A percentile compares a stretch with the other conserved stretches of the same genome.
These are phyloP conservation scores for Penicillium pulvis DNA, from an alignment of 495 filamentous ascomycete genomes.

Conservation along the genomic window DNA sequence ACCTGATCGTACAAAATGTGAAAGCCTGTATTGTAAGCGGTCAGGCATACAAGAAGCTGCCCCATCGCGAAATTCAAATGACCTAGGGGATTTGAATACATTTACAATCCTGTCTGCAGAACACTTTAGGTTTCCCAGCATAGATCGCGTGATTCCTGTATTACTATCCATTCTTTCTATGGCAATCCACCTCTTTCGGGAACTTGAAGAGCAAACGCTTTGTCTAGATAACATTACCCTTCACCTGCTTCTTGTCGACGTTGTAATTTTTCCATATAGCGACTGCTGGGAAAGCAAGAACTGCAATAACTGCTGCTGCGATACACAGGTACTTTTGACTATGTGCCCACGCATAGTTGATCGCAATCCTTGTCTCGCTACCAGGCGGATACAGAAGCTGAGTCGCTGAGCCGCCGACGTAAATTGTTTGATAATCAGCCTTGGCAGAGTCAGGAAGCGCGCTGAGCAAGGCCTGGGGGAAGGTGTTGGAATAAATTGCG, in stretches of 20 bases:
- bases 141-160: too few species aligned
- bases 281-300: conserved; percentile 34
- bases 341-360: conserved; percentile 59
- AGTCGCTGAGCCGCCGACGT: conserved; percentile 20
- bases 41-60: too few species aligned
- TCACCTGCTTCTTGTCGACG: conserved; percentile 45
- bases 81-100: too few species aligned
- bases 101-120: too few species aligned
- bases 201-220: neutral
- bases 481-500: conserved; percentile 64
- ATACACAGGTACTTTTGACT: conserved; percentile 59
- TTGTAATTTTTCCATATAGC: conserved; percentile 42
- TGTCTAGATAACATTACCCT: conserved; percentile 34
- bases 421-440: conserved; percentile 43
- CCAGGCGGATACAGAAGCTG: conserved; percentile 19
- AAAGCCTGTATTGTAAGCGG: too few species aligned
- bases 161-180: too few species aligned
- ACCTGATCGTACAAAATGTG: too few species aligned
- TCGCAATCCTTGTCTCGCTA: conserved; percentile 37
- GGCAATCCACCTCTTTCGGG: too few species aligned
- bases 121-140: too few species aligned
- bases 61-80: too few species aligned
- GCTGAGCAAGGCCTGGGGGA: conserved; percentile 52
- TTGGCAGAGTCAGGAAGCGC: conserved; percentile 43
- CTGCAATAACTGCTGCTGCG: conserved; percentile 39